Evolutionary conservation across 2,329 filamentous ascomycete species (phyloP).

Genomic region (Pestalotiopsis sp.): DNA sequence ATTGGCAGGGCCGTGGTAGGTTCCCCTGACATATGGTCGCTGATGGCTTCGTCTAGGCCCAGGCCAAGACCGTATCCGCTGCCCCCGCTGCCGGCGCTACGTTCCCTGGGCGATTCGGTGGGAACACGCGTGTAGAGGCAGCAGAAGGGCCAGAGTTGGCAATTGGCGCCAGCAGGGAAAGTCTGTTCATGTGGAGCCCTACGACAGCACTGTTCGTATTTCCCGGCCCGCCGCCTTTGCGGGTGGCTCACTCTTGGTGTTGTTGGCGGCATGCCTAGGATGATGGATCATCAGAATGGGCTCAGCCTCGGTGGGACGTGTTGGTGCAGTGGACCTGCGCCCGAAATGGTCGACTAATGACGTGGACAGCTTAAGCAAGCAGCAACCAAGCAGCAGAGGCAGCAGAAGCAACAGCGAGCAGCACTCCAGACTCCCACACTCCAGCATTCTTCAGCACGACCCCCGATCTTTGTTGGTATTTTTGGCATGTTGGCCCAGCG

Average conservation of each 20-base stretch:
- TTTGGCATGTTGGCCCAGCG: neutral
- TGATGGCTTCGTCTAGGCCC: neutral
- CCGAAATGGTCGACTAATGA: slow-evolving; percentile 4
- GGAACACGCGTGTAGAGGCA: neutral
- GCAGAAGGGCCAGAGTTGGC: too few species aligned
- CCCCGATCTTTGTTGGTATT: neutral
- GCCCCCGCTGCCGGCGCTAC: slow-evolving; percentile 9
- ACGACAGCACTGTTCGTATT: slow-evolving; percentile 3
- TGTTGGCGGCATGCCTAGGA: too few species aligned
- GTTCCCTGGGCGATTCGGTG: neutral
- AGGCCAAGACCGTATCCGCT: neutral
- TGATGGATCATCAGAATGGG: neutral
- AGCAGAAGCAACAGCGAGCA: neutral
- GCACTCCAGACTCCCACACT: too few species aligned
- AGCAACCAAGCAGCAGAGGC: neutral
- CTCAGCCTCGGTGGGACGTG: slow-evolving; percentile 8
- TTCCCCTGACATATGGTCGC: neutral
- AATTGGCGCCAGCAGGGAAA: neutral
- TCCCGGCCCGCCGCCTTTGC: slow-evolving; percentile 5
- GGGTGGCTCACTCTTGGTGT: neutral
- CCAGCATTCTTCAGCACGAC: neutral
- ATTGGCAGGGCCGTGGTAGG: neutral
- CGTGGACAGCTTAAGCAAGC: slow-evolving; percentile 4
- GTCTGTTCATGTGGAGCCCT: neutral
- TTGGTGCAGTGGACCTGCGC: neutral